Evolutionary conservation across 768 basidiomycete genomes (phyloP).

Genomic region (Lactifluus hygrophoroides): DNA sequence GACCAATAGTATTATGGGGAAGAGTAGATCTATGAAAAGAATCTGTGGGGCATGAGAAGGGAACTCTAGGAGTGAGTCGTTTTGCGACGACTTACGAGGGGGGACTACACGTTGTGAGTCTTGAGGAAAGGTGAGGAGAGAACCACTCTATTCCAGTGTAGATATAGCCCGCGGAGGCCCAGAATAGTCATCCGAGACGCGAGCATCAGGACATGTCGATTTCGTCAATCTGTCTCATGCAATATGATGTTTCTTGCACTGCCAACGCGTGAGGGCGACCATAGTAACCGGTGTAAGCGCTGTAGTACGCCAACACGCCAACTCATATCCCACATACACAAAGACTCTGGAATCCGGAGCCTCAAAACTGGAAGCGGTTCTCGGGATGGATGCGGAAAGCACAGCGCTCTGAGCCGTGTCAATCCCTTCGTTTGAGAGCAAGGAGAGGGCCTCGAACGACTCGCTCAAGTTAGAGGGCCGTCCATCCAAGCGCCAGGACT

Average conservation of each 20-base stretch:
- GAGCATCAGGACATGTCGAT: neutral
- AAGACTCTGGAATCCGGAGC: neutral
- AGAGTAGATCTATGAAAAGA: neutral
- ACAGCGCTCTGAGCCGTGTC: neutral
- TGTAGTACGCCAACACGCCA: neutral
- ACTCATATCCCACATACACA: neutral
- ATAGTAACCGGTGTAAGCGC: neutral
- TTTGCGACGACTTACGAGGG: neutral
- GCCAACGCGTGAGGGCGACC: neutral
- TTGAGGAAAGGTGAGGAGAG: too few species aligned
- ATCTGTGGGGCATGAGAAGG: neutral
- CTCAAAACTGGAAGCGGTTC: neutral
- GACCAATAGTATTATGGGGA: neutral
- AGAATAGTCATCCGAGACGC: neutral
- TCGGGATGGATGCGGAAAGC: conserved; percentile 4
- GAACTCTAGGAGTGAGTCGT: too few species aligned
- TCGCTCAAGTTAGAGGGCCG: neutral
- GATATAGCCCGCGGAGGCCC: neutral
- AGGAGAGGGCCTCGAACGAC: neutral
- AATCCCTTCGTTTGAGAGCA: neutral
- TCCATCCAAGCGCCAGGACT: neutral
- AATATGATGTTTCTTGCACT: neutral
- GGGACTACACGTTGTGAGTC: neutral
- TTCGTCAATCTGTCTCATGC: neutral
- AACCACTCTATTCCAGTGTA: neutral